These are phyloP conservation scores for carrot (Daucus carota) DNA, from an alignment of 129 eudicot species.

Conservation along the genomic window DNA sequence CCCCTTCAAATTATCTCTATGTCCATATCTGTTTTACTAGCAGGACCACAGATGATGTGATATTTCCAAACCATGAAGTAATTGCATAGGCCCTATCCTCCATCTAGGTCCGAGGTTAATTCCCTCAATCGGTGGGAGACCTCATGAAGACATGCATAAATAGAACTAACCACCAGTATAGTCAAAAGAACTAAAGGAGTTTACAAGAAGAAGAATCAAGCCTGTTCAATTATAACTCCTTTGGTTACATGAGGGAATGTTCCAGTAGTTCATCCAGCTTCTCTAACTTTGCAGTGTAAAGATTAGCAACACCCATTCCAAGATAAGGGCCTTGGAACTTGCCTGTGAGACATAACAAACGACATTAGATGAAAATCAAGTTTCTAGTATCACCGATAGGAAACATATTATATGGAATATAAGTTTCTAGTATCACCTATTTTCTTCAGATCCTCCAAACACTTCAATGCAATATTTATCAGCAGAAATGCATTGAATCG, in stretches of 20 bases:
- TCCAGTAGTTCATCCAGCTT: too few species aligned
- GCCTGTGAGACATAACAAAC: too few species aligned
- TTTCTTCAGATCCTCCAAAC: slow-evolving; percentile 1
- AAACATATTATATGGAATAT: background rate
- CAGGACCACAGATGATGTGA: background rate
- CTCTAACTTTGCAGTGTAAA: too few species aligned
- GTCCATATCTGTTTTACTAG: background rate
- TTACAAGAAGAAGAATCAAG: background rate
- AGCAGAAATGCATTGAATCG: background rate
- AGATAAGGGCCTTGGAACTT: too few species aligned
- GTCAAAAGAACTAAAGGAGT: background rate
- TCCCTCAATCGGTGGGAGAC: background rate
- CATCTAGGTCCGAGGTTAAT: background rate
- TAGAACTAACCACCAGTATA: too few species aligned
- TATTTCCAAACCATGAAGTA: background rate
- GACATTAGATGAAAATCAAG: too few species aligned
- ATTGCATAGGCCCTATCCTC: background rate
- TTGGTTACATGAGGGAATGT: too few species aligned
- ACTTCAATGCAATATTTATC: background rate
- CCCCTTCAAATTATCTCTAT: background rate
- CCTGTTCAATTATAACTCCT: too few species aligned
- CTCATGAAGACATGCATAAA: background rate
- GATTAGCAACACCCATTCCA: too few species aligned
- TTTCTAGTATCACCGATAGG: too few species aligned
- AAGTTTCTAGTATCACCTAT: background rate